Base-by-base conservation (phyloP, 2,329 filamentous ascomycete species). In the Xylariaceae sp. region DNA sequence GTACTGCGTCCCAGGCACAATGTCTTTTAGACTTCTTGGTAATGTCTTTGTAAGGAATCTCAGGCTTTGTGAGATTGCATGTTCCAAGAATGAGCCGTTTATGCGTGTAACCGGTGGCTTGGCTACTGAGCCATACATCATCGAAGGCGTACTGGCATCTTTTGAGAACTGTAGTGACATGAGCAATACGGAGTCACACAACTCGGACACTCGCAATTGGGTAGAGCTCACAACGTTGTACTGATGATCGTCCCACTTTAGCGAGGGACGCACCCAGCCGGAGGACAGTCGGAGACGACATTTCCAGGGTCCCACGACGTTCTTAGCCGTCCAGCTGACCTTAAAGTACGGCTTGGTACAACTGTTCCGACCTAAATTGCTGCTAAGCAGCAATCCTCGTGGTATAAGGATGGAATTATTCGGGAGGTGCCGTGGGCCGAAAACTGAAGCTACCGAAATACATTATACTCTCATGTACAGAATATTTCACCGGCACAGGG, bases 151-250 rank as follows among this genome's bases (percentile, higher is more conserved):
- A n/a, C 33, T 13, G 7, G 17, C 17, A 17, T 9, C n/a, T 13
- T 19, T 19, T 12, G 8, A 8, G 7, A 35, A 9, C 8, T 18
- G 13, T 18, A 18, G 12, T 12, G 34, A 39, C 50, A 39, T 35
- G 52, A 55, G 54, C 57, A 53, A 56, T 54, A 56, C 50, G 44
- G 45, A 43, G 54, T 50, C 38, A 51, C 45, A 54, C 52, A 34
- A 52, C 44, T 46, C 44, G 53, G 52, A 47, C 47, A 47, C 48
- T 43, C 40, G 45, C 48, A 51, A 54, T 45, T 26, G 51, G 40
- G 32, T 34, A 49, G 38, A 38, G 46, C 37, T 40, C 37, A 38
- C 37, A 45, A 42, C 35, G 34, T 43, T 16, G 44, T 46, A 43
- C 36, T 48, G 41, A 45, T 39, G 43, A 35, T 32, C 45, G 22